Base-by-base conservation (phyloP, 805 yeast species). In the Danielia oregonensis region DNA sequence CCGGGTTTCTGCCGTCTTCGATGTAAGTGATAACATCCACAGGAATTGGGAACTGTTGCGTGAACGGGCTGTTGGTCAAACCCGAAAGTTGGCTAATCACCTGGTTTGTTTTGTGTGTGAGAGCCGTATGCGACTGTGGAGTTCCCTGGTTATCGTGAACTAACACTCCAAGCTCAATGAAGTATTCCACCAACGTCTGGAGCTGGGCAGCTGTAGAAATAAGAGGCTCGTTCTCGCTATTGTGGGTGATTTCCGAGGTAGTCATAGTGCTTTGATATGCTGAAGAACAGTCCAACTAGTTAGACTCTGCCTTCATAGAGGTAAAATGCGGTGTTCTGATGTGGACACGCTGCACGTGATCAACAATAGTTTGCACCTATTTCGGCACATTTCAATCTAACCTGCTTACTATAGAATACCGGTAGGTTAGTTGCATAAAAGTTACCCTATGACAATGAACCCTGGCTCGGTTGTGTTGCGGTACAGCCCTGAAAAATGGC, bases 1-100 rank as follows among this genome's bases (percentile, higher is more conserved):
- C 97, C 0, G 98, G 97, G 54, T 93, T 93, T 47, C 98, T 70
- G 2, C 98, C 98, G 52, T 87, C 95, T 54, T 93, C 97, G 24
- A 93, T 86, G 53, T 93, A 93, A 43, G 83, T 81, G 10, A 88
- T 66, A n/a, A 89, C 89, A 52, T 89, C 96, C 24, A 83, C 57
- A 1, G 96, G 96, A 3, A 85, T 70, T 1, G 79, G 67, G 26
- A 55, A 59, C 38, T 68, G 60, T 28, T 48, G 55, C 3, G 63
- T 56, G 17, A 51, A 51, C 4, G 67, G 61, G 34, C 55, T 54
- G 16, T 56, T 45, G 13, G 63, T 56, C 23, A 67, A 44, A 2
- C 57, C 59, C 8, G 61, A 55, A 16, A 66, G 52, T 55, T 53
- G 74, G 35, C 55, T 60, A 36, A 48, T 57, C 17, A 55, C 67